Percentiles rank a stretch among this genome's conserved stretches.
phyloP scores from a whole-genome alignment of 768 basidiomycete species.

The Coprinopsis cinerea region DNA sequence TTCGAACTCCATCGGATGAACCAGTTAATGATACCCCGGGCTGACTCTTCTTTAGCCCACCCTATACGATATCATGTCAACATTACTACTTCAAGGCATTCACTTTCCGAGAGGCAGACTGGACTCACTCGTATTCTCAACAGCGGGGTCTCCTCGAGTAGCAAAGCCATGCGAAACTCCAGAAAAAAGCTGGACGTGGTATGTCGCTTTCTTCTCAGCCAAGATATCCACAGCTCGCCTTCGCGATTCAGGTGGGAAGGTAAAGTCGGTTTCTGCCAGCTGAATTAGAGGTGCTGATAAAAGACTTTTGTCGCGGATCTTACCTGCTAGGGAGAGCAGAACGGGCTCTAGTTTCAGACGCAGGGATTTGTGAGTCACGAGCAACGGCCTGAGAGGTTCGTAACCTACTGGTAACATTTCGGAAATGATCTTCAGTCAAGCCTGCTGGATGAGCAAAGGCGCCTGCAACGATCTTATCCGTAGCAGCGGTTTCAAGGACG shows the following conservation, averaged over 20 bases:
- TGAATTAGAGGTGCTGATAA: background rate
- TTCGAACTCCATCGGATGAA: slow-evolving; percentile 48
- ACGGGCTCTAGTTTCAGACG: slow-evolving; percentile 36
- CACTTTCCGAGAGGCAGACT: background rate
- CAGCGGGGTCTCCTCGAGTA: slow-evolving; percentile 36
- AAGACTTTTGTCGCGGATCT: background rate
- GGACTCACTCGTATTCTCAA: slow-evolving; percentile 32
- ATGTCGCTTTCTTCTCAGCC: slow-evolving; percentile 41
- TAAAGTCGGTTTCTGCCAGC: slow-evolving; percentile 42
- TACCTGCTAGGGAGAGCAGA: slow-evolving; percentile 50
- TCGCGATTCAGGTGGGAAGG: slow-evolving; percentile 47
- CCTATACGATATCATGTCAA: slow-evolving; percentile 27
- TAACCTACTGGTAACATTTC: slow-evolving; percentile 41
- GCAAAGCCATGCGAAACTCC: slow-evolving; percentile 46
- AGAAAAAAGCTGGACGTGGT: slow-evolving; percentile 54
- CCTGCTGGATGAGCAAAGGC: slow-evolving; percentile 54
- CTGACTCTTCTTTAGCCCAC: slow-evolving; percentile 58
- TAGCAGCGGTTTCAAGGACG: slow-evolving; percentile 40
- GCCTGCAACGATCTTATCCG: slow-evolving; percentile 44
- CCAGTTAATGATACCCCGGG: slow-evolving; percentile 44
- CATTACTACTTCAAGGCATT: background rate
- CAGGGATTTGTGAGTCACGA: background rate
- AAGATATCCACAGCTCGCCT: slow-evolving; percentile 53
- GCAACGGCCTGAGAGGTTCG: no score
- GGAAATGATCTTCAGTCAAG: slow-evolving; percentile 42